Evolutionary conservation across 2,329 filamentous ascomycete genomes (phyloP), one percentile per base, ranked within the genome.

Genomic region (Hymenoscyphus repandus): DNA sequence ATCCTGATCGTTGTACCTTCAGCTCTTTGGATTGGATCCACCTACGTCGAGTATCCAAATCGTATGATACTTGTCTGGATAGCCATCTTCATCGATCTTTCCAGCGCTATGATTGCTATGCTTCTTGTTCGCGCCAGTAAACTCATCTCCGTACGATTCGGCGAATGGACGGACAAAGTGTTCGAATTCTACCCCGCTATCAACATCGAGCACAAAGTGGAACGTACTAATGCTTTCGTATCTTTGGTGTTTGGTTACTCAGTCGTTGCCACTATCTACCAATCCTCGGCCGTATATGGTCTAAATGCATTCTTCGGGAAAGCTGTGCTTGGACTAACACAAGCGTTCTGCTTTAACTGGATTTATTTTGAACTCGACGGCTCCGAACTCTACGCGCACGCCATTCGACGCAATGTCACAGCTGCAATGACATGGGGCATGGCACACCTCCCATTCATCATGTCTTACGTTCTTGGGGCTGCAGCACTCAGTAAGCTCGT

Each of bases 121-220:
- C 57, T 68, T 6, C 46, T 73, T n/a, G 69, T 71, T 45, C 62
- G 68, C 22, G 70, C 64, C 32, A 55, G 27, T 40, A 59, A 53
- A 56, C 46, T 57, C 4, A 44, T 75, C 12, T 56, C 56, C 0
- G 12, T 30, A 7, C 13, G 41, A 17, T 27, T 63, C 1, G 50
- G 48, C 6, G 50, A 34, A 11, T 63, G 60, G 59, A 7, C 55
- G 0, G 60, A 62, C 9, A 61, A 65, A 5, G 63, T 70, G 3
- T 79, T 82, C 51, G 79, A 83, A 55, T 83, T 83, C 63, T 77
- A 74, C 47, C 82, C 80, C 2, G 80, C 78, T 0, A 69, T 79
- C 42, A 85, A 83, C 57, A 85, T 85, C 55, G 82, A 85, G 65
- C 82, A 86, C 64, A 76, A 79, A 49, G 79, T 81, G 4, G 82